Evolutionary conservation across 352 stramenopile genomes (phyloP), one percentile per base, ranked within the genome.

Genomic region (Plasmopara viticola): DNA sequence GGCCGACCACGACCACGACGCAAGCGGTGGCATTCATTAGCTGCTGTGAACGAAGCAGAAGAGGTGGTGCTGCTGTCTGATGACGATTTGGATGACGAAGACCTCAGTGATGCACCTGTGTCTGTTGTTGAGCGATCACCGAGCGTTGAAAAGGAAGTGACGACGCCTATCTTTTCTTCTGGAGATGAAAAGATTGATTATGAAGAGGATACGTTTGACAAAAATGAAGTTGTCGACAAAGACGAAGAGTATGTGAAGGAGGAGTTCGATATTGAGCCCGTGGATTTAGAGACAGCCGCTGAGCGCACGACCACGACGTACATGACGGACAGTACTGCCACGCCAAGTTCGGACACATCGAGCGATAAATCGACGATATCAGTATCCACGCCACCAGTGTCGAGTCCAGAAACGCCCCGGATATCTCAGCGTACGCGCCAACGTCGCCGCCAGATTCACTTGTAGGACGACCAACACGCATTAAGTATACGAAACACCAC

Each of bases 21-120:
- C 41, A 78, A 62, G 44, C 58, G 64, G 6, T 78, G 69, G 69
- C 58, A 70, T 15, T 60, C 53, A 46, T 49, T 51, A 13, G 44
- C 28, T 0, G 35, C 56, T 12, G 15, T 58, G 17, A 43, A 60
- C 4, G 60, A 73, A n/a, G 63, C 48, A 31, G 72, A 84, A 53
- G 70, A 77, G 44, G 72, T 84, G 15, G 68, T 80, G 37, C 44
- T 83, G 25, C 14, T 73, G 18, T 49, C 60, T 29, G 57, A 63
- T n/a, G 51, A 53, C 12, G 60, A 52, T 44, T 62, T 56, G 31
- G 46, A 68, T 37, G 56, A 63, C n/a, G 55, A 63, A 42, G 56
- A 41, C 25, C 7, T 41, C 5, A 44, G 17, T 28, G 15, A 48
- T 43, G 4, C 20, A 44, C n/a, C 25, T 44, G 42, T 46, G 12